phyloP scores from a whole-genome alignment of 164 flowering plant genomes.

The Vitis riparia region DNA sequence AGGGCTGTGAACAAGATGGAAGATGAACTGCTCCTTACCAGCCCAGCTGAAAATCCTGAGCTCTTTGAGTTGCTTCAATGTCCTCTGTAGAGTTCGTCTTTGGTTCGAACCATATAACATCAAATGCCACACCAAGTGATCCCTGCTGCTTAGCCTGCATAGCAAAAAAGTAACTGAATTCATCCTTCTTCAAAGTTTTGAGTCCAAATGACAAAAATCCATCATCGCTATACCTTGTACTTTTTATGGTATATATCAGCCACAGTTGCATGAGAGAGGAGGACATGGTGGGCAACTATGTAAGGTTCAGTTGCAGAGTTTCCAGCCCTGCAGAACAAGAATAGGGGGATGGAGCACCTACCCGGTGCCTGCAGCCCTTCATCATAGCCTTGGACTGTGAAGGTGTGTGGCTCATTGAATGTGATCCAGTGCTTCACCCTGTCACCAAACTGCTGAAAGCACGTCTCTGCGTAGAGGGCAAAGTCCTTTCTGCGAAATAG shows the following conservation, averaged over 20 bases:
- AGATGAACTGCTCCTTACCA: slow-evolving; percentile 44
- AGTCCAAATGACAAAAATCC: too few relatives aligned
- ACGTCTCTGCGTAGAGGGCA: slow-evolving; percentile 70
- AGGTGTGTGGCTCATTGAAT: slow-evolving; percentile 90
- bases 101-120: slow-evolving; percentile 86
- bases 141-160: slow-evolving; percentile 64
- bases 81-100: slow-evolving; percentile 58
- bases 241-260: slow-evolving; percentile 62
- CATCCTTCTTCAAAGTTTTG: too few relatives aligned
- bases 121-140: slow-evolving; percentile 63
- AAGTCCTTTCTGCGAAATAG: slow-evolving; percentile 65
- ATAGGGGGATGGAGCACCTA: slow-evolving; percentile 72
- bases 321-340: slow-evolving; percentile 62
- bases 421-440: slow-evolving; percentile 95
- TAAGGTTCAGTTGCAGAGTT: slow-evolving; percentile 92
- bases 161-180: too few relatives aligned
- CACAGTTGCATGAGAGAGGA: slow-evolving; percentile 70
- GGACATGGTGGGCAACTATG: slow-evolving; percentile 71
- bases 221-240: slow-evolving; percentile 52
- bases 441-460: slow-evolving; percentile 84
- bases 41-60: slow-evolving; percentile 87
- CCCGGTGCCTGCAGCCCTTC: slow-evolving; percentile 86
- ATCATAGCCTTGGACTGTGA: slow-evolving; percentile 78
- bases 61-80: slow-evolving; percentile 80
- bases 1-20: too few relatives aligned